These are phyloP conservation scores for Anisodus tanguticus DNA, from an alignment of 257 asterid species.

Conservation along the genomic window DNA sequence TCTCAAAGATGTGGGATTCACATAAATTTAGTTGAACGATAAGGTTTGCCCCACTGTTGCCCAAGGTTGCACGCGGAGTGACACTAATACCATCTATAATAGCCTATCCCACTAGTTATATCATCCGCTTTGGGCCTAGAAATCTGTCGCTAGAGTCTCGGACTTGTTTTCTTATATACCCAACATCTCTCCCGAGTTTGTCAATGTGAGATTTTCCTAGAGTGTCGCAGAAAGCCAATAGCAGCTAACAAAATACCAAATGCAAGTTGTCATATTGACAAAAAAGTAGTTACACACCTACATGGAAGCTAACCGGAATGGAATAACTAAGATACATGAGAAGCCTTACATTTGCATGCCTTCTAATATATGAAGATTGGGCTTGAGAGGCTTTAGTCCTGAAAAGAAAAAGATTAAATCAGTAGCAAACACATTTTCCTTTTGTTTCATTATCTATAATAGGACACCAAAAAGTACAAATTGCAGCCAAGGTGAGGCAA, in stretches of 20 bases:
- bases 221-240: not conserved
- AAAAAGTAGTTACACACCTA: not conserved
- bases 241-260: constrained; percentile 2
- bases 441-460: not conserved
- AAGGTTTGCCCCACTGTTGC: not conserved
- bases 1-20: not conserved
- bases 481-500: constrained; percentile 23
- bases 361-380: constrained; percentile 25
- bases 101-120: not conserved
- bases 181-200: constrained; percentile 3
- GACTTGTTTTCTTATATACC: not conserved
- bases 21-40: not conserved
- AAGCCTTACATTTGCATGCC: constrained; percentile 27
- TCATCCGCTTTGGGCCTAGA: not conserved
- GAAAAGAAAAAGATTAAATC: constrained; percentile 14
- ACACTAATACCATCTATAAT: not conserved
- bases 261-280: not conserved
- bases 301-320: not conserved
- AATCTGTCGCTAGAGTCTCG: not conserved
- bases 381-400: constrained; percentile 29
- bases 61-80: not conserved
- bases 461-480: not conserved
- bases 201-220: constrained; percentile 7
- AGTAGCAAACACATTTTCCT: not conserved
- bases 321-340: not conserved